phyloP scores from a whole-genome alignment of 768 basidiomycete genomes.

The Leccinum uliginosum region DNA sequence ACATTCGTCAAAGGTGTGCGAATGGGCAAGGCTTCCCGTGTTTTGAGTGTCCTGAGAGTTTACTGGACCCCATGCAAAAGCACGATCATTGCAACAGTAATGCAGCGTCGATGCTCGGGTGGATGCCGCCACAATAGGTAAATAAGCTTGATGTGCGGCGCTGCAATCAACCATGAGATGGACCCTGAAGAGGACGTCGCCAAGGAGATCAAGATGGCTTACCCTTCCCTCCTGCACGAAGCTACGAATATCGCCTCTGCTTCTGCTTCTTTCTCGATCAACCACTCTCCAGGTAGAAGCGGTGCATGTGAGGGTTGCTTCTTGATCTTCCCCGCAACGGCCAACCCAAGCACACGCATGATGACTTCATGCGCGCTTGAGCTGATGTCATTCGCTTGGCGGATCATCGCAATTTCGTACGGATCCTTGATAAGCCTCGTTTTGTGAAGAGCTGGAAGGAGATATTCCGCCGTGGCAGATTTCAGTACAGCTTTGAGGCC shows the following conservation, averaged over 20 bases:
- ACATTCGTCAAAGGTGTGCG: slow-evolving; percentile 17
- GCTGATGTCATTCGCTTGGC: slow-evolving; percentile 79
- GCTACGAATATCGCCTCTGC: slow-evolving; percentile 94
- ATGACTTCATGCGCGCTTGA: slow-evolving; percentile 87
- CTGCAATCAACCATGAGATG: slow-evolving; percentile 34
- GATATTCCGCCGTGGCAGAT: slow-evolving; percentile 35
- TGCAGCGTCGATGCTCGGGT: slow-evolving; percentile 86
- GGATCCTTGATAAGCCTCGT: slow-evolving; percentile 76
- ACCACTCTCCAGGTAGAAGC: slow-evolving; percentile 73
- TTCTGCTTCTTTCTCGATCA: slow-evolving; percentile 89
- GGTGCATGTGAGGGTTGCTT: slow-evolving; percentile 40
- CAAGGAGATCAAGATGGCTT: slow-evolving; percentile 20
- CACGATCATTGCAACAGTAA: slow-evolving; percentile 90
- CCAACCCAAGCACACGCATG: slow-evolving; percentile 84
- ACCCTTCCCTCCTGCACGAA: slow-evolving; percentile 86
- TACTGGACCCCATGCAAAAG: slow-evolving; percentile 82
- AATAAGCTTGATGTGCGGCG: slow-evolving; percentile 82
- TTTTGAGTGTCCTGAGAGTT: slow-evolving; percentile 52
- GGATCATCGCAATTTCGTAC: slow-evolving; percentile 70
- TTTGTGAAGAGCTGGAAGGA: slow-evolving; percentile 74
- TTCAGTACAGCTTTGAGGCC: slow-evolving; percentile 9
- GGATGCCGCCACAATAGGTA: slow-evolving; percentile 88
- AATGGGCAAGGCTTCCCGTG: slow-evolving; percentile 41
- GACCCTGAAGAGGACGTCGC: not conserved
- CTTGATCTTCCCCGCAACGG: slow-evolving; percentile 55